phyloP scores from a whole-genome alignment of 2,329 filamentous ascomycete species.

The Teratosphaeria viscida region DNA sequence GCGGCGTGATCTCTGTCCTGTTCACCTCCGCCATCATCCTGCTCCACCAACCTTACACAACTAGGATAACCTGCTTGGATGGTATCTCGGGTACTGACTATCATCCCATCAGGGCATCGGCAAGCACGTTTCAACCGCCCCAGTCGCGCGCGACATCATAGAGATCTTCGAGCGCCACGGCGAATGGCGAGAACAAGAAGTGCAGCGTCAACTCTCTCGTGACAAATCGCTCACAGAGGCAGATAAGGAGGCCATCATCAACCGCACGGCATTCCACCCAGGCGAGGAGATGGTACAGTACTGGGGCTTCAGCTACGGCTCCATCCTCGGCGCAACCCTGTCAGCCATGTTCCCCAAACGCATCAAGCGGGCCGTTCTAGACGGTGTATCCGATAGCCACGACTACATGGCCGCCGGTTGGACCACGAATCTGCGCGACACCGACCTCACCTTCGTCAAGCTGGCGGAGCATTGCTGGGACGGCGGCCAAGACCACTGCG shows the following conservation, averaged over 20 bases:
- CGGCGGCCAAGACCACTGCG: conserved; percentile 37
- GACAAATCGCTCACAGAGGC: background rate
- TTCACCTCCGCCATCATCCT: background rate
- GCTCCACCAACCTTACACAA: background rate
- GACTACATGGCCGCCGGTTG: conserved; percentile 42
- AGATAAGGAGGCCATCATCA: conserved; percentile 1
- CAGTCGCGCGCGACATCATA: conserved; percentile 39
- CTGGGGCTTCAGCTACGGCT: conserved; percentile 36
- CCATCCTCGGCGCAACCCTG: conserved; percentile 37
- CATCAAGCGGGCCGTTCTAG: conserved; percentile 32
- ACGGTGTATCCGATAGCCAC: conserved; percentile 31
- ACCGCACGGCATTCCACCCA: conserved; percentile 15
- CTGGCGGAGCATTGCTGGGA: conserved; percentile 47
- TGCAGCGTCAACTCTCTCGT: conserved; percentile 4
- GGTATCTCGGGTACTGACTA: background rate
- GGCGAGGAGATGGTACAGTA: conserved; percentile 25
- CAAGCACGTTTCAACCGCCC: conserved; percentile 35
- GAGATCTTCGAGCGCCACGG: conserved; percentile 36
- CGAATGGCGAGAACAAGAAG: conserved; percentile 21
- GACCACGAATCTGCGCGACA: conserved; percentile 41
- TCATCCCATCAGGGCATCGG: conserved; percentile 18
- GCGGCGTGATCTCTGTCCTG: background rate
- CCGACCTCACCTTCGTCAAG: conserved; percentile 42
- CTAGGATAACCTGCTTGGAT: background rate
- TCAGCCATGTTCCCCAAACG: conserved; percentile 35